Conservation (phyloP, 371 early-diverging fungal genomes). For the Gilbertella persicaria region DNA sequence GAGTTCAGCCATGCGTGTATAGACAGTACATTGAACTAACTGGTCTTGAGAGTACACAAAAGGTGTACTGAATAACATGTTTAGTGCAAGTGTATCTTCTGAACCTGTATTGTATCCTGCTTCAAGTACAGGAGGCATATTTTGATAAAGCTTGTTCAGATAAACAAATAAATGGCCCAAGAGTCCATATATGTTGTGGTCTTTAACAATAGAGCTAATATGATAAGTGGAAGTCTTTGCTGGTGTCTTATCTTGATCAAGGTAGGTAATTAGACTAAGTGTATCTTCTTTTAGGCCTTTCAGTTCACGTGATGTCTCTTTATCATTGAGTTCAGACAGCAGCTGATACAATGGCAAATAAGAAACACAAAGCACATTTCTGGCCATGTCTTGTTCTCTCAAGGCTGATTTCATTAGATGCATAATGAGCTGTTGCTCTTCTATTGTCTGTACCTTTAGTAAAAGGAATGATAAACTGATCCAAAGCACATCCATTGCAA, state of each 20-base stretch:
- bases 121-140: background rate
- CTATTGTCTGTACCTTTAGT: constrained; percentile 46
- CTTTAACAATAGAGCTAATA: background rate
- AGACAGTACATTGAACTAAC: background rate
- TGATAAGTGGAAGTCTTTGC: background rate
- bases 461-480: constrained; percentile 41
- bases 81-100: background rate
- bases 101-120: background rate
- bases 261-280: background rate
- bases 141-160: background rate
- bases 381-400: background rate
- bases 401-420: constrained; percentile 26
- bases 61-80: constrained; percentile 13
- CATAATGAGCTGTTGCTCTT: constrained; percentile 46
- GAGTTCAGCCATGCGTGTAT: constrained; percentile 4
- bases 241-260: background rate
- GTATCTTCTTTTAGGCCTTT: background rate
- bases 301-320: constrained; percentile 1
- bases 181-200: constrained; percentile 2
- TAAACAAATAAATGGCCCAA: constrained; percentile 9
- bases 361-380: constrained; percentile 35
- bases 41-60: too few relatives aligned
- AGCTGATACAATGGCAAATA: constrained; percentile 59
- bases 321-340: constrained; percentile 40
- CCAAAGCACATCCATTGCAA: constrained; percentile 31